A percentile compares a stretch with the other conserved stretches of the same genome.
phyloP scores from a whole-genome alignment of 129 eudicot genomes.

The Flaveria bidentis region DNA sequence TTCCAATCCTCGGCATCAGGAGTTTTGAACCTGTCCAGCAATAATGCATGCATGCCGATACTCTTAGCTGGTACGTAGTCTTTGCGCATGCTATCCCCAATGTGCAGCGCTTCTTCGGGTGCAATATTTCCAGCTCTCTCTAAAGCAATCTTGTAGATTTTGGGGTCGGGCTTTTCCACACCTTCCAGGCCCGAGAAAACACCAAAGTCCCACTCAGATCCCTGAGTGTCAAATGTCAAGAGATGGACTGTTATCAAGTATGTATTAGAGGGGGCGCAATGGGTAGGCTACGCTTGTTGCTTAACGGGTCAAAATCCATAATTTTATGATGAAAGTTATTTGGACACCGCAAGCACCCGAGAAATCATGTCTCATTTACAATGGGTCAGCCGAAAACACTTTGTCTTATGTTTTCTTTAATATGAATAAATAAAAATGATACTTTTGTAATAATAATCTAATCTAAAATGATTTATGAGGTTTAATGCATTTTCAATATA shows the following conservation, averaged over 20 bases:
- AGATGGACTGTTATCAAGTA: background rate
- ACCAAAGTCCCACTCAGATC: constrained; percentile 96
- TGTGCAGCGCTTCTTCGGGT: constrained; percentile 77
- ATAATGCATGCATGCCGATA: constrained; percentile 87
- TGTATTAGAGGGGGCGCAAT: too few species aligned
- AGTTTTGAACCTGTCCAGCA: constrained; percentile 81
- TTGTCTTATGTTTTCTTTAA: too few species aligned
- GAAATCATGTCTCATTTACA: too few species aligned
- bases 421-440: too few species aligned
- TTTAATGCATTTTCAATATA: too few species aligned
- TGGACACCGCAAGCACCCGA: too few species aligned
- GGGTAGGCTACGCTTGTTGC: too few species aligned
- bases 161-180: constrained; percentile 91
- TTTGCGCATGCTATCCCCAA: constrained; percentile 93
- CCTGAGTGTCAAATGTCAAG: constrained; percentile 44
- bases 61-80: constrained; percentile 90
- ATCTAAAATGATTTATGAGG: too few species aligned
- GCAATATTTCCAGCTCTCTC: constrained; percentile 84
- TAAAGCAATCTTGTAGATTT: constrained; percentile 71
- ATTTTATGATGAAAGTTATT: too few species aligned
- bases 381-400: too few species aligned
- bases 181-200: constrained; percentile 98
- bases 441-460: too few species aligned
- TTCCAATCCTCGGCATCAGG: constrained; percentile 79
- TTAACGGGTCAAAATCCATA: too few species aligned